Evolutionary conservation across 306 rosid species (phyloP).

Genomic region (Glycine soja): DNA sequence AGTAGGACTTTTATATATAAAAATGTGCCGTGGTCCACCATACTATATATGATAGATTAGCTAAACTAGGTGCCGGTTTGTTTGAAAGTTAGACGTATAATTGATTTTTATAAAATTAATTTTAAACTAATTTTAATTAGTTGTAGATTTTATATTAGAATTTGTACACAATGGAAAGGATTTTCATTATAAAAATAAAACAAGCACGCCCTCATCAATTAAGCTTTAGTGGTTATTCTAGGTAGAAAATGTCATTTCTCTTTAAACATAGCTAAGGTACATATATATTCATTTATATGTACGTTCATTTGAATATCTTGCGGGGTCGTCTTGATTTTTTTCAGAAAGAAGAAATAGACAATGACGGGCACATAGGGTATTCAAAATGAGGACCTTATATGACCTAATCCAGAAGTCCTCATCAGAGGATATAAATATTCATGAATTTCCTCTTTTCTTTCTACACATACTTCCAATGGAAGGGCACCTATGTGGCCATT

Average conservation of each 20-base stretch:
- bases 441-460: constrained; percentile 46
- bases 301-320: constrained; percentile 29
- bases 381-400: constrained; percentile 50
- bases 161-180: no score
- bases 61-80: no score
- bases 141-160: not conserved
- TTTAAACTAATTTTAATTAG: not conserved
- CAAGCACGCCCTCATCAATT: not conserved
- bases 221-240: not conserved
- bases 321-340: constrained; percentile 25
- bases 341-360: constrained; percentile 32
- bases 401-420: constrained; percentile 48
- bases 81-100: not conserved
- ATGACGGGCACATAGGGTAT: constrained; percentile 43
- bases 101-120: not conserved
- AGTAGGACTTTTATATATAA: no score
- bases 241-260: constrained; percentile 2
- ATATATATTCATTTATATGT: not conserved
- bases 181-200: not conserved
- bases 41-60: no score
- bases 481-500: constrained; percentile 79
- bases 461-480: constrained; percentile 64
- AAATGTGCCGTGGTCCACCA: no score
- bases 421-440: constrained; percentile 33
- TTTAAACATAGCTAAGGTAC: constrained; percentile 26